Evolutionary conservation across 2,329 filamentous ascomycete genomes (phyloP).

Genomic region (Purpureocillium takamizusanense): DNA sequence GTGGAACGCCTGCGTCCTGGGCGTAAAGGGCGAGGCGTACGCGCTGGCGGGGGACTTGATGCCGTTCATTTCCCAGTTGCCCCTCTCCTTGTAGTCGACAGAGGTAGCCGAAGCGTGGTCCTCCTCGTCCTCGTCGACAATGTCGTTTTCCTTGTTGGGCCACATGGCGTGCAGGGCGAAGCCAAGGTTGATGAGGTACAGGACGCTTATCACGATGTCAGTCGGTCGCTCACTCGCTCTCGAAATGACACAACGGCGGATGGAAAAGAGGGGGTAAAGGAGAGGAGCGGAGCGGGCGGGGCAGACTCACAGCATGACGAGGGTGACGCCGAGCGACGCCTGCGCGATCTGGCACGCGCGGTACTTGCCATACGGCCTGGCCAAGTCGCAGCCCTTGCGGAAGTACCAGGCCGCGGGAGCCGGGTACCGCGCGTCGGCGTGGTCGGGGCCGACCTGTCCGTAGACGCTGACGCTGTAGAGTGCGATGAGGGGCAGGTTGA

Average conservation of each 20-base stretch:
- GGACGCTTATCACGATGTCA: slow-evolving; percentile 29
- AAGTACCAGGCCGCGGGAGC: slow-evolving; percentile 67
- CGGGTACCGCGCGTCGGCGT: slow-evolving; percentile 53
- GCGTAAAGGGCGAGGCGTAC: slow-evolving; percentile 44
- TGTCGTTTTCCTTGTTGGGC: slow-evolving; percentile 45
- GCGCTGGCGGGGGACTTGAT: slow-evolving; percentile 27
- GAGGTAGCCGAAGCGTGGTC: slow-evolving; percentile 27
- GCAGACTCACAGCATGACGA: slow-evolving; percentile 57
- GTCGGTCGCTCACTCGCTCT: no score
- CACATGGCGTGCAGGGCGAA: slow-evolving; percentile 50
- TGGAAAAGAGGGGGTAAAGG: no score
- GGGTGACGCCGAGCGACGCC: slow-evolving; percentile 52
- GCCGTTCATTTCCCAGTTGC: slow-evolving; percentile 50
- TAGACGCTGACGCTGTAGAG: slow-evolving; percentile 60
- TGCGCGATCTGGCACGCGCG: slow-evolving; percentile 61
- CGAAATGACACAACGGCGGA: no score
- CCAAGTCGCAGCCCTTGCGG: slow-evolving; percentile 56
- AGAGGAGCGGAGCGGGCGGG: background rate
- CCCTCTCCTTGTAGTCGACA: slow-evolving; percentile 30
- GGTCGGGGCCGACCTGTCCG: slow-evolving; percentile 66
- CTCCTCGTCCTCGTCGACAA: slow-evolving; percentile 30
- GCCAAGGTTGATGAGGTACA: slow-evolving; percentile 51
- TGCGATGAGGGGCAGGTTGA: slow-evolving; percentile 47
- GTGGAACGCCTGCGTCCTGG: slow-evolving; percentile 59
- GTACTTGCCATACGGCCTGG: slow-evolving; percentile 41